These are phyloP conservation scores for Sarcocystis neurona DNA, from an alignment of 169 alveolate species.

Conservation along the genomic window DNA sequence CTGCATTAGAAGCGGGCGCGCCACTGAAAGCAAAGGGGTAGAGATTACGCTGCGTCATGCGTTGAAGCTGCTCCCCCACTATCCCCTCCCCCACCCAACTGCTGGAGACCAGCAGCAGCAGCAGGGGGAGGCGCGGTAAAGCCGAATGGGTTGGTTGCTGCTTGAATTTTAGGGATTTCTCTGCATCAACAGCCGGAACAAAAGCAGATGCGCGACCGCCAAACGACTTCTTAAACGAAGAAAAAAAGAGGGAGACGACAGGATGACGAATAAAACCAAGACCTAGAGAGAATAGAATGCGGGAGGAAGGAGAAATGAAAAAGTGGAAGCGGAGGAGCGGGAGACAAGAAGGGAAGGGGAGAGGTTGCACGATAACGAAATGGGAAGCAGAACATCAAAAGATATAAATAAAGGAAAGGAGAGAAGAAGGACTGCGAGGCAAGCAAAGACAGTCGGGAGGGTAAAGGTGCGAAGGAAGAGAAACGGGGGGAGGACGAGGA, in stretches of 20 bases:
- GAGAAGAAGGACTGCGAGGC: neutral
- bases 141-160: slow-evolving; percentile 47
- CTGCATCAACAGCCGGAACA: neutral
- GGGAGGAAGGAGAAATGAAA: neutral
- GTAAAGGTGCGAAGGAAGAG: neutral
- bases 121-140: slow-evolving; percentile 30
- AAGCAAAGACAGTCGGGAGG: neutral
- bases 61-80: neutral
- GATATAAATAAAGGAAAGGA: neutral
- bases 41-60: too few species aligned
- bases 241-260: neutral
- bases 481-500: neutral
- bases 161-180: slow-evolving; percentile 47
- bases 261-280: too few species aligned
- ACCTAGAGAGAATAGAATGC: too few species aligned
- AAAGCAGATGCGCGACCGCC: neutral
- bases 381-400: neutral
- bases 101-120: neutral
- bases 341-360: neutral
- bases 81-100: neutral
- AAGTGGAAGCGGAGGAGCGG: neutral
- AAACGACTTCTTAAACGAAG: neutral
- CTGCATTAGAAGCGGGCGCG: too few species aligned
- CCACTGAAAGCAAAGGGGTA: too few species aligned
- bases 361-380: too few species aligned